phyloP scores from a whole-genome alignment of 495 filamentous ascomycete genomes.

The Penicillium ochrochloron region DNA sequence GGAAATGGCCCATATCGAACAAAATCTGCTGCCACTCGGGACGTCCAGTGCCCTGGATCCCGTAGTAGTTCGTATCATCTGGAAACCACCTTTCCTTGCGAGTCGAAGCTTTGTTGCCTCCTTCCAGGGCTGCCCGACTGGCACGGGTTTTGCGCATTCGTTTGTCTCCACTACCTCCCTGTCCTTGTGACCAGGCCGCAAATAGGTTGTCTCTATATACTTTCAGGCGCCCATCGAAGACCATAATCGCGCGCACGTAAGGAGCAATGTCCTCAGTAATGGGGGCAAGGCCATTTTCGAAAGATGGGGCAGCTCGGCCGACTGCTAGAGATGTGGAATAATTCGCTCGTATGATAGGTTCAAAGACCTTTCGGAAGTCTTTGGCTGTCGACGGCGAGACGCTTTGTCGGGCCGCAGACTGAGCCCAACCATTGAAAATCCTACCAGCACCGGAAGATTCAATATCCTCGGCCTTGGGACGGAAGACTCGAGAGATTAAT shows the following conservation, averaged over 20 bases:
- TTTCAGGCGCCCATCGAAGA: constrained; percentile 71
- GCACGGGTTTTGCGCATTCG: constrained; percentile 76
- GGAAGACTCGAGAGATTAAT: constrained; percentile 38
- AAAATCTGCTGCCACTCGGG: constrained; percentile 62
- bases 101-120: constrained; percentile 70
- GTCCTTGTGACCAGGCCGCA: constrained; percentile 57
- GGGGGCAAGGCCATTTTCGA: constrained; percentile 67
- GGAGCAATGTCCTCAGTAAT: constrained; percentile 80
- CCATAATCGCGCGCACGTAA: constrained; percentile 78
- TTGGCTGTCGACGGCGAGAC: constrained; percentile 19
- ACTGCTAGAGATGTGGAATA: constrained; percentile 33
- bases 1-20: constrained; percentile 43
- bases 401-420: constrained; percentile 20
- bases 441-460: constrained; percentile 33
- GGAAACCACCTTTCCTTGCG: constrained; percentile 81
- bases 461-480: constrained; percentile 34
- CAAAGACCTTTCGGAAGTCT: constrained; percentile 39
- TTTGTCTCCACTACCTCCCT: constrained; percentile 56
- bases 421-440: constrained; percentile 29
- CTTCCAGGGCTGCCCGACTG: constrained; percentile 82
- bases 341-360: constrained; percentile 40
- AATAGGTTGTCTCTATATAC: constrained; percentile 67
- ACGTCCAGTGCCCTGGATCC: constrained; percentile 70
- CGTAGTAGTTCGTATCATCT: constrained; percentile 61
- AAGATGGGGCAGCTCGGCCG: constrained; percentile 58